Base-by-base conservation (phyloP, 371 early-diverging fungal species). In the Mortierella sp. region DNA sequence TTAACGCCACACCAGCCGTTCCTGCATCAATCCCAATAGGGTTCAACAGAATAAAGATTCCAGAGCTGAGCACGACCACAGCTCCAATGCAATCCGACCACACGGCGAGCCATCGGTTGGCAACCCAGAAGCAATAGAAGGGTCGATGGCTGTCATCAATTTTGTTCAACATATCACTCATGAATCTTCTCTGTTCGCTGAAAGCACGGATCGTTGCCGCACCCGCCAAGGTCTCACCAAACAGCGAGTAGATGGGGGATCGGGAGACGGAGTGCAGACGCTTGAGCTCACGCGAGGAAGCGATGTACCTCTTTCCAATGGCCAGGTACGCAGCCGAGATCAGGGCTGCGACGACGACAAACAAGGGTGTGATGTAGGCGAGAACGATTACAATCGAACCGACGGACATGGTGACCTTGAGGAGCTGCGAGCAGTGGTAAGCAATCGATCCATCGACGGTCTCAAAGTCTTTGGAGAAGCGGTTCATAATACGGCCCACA, bases 101-200 rank as follows among this genome's bases (percentile, higher is more conserved):
- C 24, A 97, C 87, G 31, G 96, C 95, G 34, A 97, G 72, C 94
- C 98, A 98, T 51, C 97, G 92, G 64, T 96, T 96, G 51, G 90
- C 86, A 3, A 90, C 85, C 19, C 94, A 79, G 9, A 89, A 89
- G 1, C 95, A 92, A 79, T 90, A 95, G 62, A 90, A 93, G 0
- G 97, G 95, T 26, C 84, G 83, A 62, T 88, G 90, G 75, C 96
- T 97, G 63, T 83, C 80, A 64, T 96, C 97, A 34, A 98, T 64
- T 30, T 90, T 86, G 30, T 72, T 55, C 66, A 93, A 91, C 72
- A 94, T 95, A 46, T 90, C 88, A n/a, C 58, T 64, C 4, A 88
- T 81, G 71, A 98, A 98, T 0, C 97, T 86, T 0, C 62, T 43
- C 56, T 85, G 80, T 60, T 89, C 90, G 24, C 81, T 80, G 75